phyloP scores from a whole-genome alignment of 1,139 yeast genomes.

The Geotrichum aggregatum region DNA sequence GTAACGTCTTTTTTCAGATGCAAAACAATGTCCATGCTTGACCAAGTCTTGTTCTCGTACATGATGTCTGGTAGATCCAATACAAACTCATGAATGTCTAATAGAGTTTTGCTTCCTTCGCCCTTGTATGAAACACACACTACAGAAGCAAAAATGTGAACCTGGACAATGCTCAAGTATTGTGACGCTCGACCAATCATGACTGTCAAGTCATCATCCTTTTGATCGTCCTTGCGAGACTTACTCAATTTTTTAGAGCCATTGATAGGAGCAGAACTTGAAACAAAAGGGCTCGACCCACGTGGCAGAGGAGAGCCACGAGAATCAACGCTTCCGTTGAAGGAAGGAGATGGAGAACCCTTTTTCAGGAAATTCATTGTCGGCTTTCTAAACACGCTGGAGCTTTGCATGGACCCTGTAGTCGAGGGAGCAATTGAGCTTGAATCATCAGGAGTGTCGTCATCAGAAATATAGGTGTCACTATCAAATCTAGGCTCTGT shows the following conservation, averaged over 20 bases:
- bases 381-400: neutral
- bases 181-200: slow-evolving; percentile 66
- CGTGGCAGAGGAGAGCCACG: neutral
- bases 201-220: slow-evolving; percentile 46
- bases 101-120: slow-evolving; percentile 52
- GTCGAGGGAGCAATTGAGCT: neutral
- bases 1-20: slow-evolving; percentile 61
- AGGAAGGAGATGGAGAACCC: neutral
- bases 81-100: slow-evolving; percentile 68
- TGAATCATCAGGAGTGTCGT: slow-evolving; percentile 2
- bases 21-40: slow-evolving; percentile 65
- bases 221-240: neutral
- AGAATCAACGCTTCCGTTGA: neutral
- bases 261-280: too few species aligned
- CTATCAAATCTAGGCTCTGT: slow-evolving; percentile 8
- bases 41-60: slow-evolving; percentile 70
- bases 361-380: neutral
- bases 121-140: slow-evolving; percentile 64
- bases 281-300: neutral
- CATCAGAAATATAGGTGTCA: slow-evolving; percentile 9
- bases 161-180: slow-evolving; percentile 59
- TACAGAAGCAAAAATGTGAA: slow-evolving; percentile 51
- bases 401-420: neutral
- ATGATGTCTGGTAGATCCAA: slow-evolving; percentile 62
- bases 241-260: neutral